A percentile compares a stretch with the other conserved stretches of the same genome.
phyloP scores from a whole-genome alignment of 2,329 filamentous ascomycete species.

The Chaetomiaceae sp. region DNA sequence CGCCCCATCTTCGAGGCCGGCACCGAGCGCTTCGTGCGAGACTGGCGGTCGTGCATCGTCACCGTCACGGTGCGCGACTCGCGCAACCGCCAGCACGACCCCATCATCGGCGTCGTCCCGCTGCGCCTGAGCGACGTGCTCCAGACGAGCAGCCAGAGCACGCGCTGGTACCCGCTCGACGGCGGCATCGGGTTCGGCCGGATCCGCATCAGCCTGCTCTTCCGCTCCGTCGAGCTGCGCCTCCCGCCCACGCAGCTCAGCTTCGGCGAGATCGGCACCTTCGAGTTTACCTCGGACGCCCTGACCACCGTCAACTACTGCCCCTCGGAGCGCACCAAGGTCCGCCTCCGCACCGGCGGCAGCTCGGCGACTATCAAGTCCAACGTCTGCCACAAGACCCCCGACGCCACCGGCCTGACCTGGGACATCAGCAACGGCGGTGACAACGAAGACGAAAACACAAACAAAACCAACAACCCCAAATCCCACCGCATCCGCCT shows the following conservation, averaged over 20 bases:
- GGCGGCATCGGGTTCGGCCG: constrained; percentile 91
- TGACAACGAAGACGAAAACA: no score
- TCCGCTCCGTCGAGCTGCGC: constrained; percentile 81
- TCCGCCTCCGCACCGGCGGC: constrained; percentile 79
- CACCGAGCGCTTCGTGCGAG: constrained; percentile 85
- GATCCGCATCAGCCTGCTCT: constrained; percentile 80
- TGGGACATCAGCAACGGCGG: constrained; percentile 47
- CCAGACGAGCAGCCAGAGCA: constrained; percentile 77
- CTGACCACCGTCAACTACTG: constrained; percentile 62
- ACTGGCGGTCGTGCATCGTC: constrained; percentile 84
- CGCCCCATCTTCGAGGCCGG: constrained; percentile 97
- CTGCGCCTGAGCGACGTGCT: constrained; percentile 85
- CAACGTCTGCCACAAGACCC: constrained; percentile 53
- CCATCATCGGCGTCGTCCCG: constrained; percentile 86
- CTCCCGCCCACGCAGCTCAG: constrained; percentile 82
- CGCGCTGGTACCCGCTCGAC: constrained; percentile 93
- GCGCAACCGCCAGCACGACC: constrained; percentile 87
- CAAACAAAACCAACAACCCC: no score
- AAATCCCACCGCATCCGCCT: constrained; percentile 52
- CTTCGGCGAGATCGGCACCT: constrained; percentile 86
- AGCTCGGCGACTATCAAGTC: constrained; percentile 67
- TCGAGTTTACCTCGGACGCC: constrained; percentile 72
- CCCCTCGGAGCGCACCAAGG: constrained; percentile 63
- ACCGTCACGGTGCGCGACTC: constrained; percentile 86
- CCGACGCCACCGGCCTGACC: constrained; percentile 48